Conservation (phyloP, 1,284 basidiomycete genomes). For the Trichosporon ovoides region DNA sequence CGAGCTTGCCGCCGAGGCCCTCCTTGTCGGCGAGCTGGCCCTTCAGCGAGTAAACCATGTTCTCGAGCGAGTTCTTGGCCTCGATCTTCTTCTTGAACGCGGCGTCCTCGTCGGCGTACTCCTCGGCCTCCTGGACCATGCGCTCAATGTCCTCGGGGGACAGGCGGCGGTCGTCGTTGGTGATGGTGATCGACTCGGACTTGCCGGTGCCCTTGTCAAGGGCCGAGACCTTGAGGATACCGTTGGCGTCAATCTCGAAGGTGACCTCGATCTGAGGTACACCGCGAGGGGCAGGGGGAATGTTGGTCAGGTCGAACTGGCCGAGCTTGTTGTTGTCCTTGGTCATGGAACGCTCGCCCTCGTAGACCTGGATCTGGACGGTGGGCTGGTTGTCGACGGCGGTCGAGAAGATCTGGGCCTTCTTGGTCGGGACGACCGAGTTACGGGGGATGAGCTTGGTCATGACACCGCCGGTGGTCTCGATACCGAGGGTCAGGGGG, state of each 20-base stretch:
- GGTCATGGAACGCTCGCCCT: conserved; percentile 90
- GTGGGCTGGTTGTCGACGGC: conserved; percentile 91
- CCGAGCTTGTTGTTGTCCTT: conserved; percentile 98
- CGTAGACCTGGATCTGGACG: conserved; percentile 80
- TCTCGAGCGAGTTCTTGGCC: conserved; percentile 34
- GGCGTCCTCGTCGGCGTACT: conserved; percentile 78
- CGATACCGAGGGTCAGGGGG: conserved; percentile 92
- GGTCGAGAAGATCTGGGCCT: conserved; percentile 97
- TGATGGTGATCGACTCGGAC: conserved; percentile 80
- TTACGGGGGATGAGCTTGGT: conserved; percentile 86
- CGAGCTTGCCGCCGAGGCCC: conserved; percentile 83
- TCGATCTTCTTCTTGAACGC: conserved; percentile 83
- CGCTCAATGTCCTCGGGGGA: conserved; percentile 82
- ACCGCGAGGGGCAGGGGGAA: conserved; percentile 91
- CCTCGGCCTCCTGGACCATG: conserved; percentile 88
- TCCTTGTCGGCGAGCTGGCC: conserved; percentile 78
- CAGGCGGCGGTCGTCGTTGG: conserved; percentile 64
- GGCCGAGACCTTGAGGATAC: conserved; percentile 83
- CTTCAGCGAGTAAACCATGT: conserved; percentile 68
- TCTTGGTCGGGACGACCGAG: conserved; percentile 98
- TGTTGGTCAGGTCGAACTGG: conserved; percentile 88
- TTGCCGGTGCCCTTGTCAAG: conserved; percentile 91
- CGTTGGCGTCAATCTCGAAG: conserved; percentile 88
- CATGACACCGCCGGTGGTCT: conserved; percentile 99
- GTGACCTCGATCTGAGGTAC: conserved; percentile 92